Evolutionary conservation across 805 yeast species (phyloP).

Genomic region (Middelhovenomyces tepae): DNA sequence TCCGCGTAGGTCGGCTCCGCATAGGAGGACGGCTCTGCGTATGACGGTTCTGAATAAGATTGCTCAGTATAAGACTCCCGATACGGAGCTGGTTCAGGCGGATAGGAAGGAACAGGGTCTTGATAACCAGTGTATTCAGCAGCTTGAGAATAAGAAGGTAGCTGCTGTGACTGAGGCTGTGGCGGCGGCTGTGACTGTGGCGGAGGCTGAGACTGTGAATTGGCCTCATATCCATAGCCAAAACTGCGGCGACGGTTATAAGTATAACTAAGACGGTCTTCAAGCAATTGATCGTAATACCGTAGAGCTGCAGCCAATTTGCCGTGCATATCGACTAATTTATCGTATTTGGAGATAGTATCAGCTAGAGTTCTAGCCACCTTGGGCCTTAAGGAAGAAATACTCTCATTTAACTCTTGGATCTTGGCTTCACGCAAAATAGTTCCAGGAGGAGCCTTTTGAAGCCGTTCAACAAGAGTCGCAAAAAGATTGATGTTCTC

Average conservation of each 20-base stretch:
- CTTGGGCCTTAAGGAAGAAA: conserved; percentile 59
- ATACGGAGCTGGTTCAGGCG: conserved; percentile 5
- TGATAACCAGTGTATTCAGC: conserved; percentile 2
- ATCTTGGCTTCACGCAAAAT: conserved; percentile 41
- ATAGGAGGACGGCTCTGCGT: too few relatives aligned
- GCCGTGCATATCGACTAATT: conserved; percentile 61
- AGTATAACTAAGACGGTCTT: conserved; percentile 40
- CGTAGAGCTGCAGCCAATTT: conserved; percentile 68
- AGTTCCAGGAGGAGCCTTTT: conserved; percentile 37
- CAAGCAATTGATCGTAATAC: conserved; percentile 68
- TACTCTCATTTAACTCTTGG: conserved; percentile 49
- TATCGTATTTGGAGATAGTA: conserved; percentile 54
- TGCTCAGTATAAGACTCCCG: too few relatives aligned
- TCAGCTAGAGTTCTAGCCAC: conserved; percentile 50
- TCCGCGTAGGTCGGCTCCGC: too few relatives aligned
- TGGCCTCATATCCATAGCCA: too few relatives aligned
- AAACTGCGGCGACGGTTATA: conserved; percentile 16
- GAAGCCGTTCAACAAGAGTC: conserved; percentile 49
- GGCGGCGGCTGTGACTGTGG: conserved; percentile 1
- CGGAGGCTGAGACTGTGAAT: not conserved
- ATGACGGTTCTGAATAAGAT: too few relatives aligned
- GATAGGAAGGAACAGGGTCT: conserved; percentile 4
- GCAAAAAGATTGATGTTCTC: conserved; percentile 61
- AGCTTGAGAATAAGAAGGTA: conserved; percentile 1
- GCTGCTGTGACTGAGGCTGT: conserved; percentile 1